phyloP scores from a whole-genome alignment of 2,329 filamentous ascomycete species.

The Tolypocladium pustulatum region DNA sequence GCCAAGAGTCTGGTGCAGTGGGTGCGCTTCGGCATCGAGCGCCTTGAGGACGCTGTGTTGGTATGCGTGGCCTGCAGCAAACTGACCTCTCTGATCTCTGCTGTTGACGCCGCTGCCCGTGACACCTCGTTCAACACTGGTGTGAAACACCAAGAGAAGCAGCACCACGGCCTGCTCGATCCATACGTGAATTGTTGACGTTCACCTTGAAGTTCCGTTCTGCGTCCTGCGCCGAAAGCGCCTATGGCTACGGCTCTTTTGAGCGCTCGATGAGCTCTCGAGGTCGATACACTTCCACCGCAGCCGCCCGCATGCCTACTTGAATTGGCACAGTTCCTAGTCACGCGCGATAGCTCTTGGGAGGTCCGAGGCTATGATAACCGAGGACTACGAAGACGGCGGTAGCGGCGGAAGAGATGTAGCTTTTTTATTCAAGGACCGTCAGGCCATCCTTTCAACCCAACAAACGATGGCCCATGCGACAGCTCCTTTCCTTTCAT shows the following conservation, averaged over 20 bases:
- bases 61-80: conserved; percentile 37
- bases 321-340: conserved; percentile 44
- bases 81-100: not conserved
- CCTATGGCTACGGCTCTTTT: conserved; percentile 22
- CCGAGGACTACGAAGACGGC: too few species aligned
- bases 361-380: too few species aligned
- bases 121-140: conserved; percentile 28
- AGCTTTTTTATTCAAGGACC: too few species aligned
- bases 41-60: conserved; percentile 60
- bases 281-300: conserved; percentile 55
- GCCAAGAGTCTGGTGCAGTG: conserved; percentile 46
- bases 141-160: conserved; percentile 52
- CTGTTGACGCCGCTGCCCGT: conserved; percentile 16
- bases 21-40: conserved; percentile 45
- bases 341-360: conserved; percentile 1
- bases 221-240: conserved; percentile 30
- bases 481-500: conserved; percentile 16
- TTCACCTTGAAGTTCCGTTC: conserved; percentile 69
- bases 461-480: conserved; percentile 13
- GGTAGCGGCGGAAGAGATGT: too few species aligned
- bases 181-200: conserved; percentile 66
- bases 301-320: conserved; percentile 48
- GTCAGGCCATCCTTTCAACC: too few species aligned
- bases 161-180: conserved; percentile 62
- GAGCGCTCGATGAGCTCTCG: conserved; percentile 42